These are phyloP conservation scores for Colletotrichum tropicale DNA, from an alignment of 2,329 filamentous ascomycete genomes.

Conservation along the genomic window DNA sequence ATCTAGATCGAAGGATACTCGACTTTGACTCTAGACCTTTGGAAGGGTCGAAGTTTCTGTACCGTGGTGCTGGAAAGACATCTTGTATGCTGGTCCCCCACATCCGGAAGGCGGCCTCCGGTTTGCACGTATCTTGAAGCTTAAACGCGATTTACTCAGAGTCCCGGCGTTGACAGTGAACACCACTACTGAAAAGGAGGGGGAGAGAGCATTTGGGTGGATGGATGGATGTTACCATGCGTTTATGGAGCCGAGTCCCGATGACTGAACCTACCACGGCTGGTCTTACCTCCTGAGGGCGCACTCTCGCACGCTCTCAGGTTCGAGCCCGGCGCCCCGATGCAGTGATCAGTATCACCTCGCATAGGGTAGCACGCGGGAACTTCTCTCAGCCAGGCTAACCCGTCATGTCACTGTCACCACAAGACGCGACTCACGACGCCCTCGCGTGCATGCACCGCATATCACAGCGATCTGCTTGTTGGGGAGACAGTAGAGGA, in stretches of 20 bases:
- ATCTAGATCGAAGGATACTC: background rate
- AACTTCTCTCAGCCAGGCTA: background rate
- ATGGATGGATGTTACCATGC: background rate
- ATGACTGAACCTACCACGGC: background rate
- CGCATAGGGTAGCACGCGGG: conserved; percentile 4
- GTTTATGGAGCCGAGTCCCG: background rate
- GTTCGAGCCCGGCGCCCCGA: background rate
- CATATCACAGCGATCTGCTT: background rate
- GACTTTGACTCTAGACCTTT: background rate
- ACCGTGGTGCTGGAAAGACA: background rate
- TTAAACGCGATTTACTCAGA: background rate
- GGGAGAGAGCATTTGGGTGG: background rate
- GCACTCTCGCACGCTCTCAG: background rate
- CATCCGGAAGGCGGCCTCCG: background rate
- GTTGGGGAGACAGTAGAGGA: background rate
- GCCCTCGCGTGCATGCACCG: background rate
- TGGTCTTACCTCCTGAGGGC: background rate
- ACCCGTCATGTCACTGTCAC: conserved; percentile 13
- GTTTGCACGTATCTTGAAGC: background rate
- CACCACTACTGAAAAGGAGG: background rate
- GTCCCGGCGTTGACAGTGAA: background rate
- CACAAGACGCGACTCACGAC: background rate
- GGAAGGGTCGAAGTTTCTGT: background rate
- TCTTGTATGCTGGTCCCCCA: background rate
- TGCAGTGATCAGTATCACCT: conserved; percentile 9